Percentiles rank a stretch among this genome's conserved stretches.
Conservation (phyloP, 208 protist genomes). For the Tritrichomonas musculus region DNA sequence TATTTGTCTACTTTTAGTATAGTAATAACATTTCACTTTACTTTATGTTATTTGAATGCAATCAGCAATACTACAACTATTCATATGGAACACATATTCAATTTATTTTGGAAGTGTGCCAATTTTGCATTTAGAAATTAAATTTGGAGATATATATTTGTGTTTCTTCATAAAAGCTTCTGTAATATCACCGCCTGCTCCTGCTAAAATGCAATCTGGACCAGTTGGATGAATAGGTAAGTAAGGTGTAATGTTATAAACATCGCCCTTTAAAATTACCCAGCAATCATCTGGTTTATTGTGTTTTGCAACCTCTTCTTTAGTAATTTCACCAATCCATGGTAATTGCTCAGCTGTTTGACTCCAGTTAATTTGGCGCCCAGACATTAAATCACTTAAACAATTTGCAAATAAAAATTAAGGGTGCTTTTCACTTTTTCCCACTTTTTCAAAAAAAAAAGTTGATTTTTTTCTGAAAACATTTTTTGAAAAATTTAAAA, state of each 20-base stretch:
- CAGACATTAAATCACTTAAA: background rate
- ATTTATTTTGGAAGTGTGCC: background rate
- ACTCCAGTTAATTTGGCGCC: background rate
- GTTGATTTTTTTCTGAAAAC: no score
- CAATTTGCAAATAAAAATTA: no score
- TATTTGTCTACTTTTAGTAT: no score
- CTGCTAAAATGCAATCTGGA: background rate
- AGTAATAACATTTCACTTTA: no score
- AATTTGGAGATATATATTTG: background rate
- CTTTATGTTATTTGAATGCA: no score
- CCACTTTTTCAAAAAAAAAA: no score
- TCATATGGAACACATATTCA: no score
- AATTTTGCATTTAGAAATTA: background rate
- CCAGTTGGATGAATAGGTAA: background rate
- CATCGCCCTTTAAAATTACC: background rate
- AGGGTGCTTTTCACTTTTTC: no score
- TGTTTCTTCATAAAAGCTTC: background rate
- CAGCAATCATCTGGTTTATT: background rate
- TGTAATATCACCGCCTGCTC: background rate
- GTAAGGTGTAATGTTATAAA: background rate
- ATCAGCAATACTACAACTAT: no score
- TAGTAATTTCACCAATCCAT: background rate
- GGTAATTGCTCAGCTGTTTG: background rate
- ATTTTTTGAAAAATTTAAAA: no score
- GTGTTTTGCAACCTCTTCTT: background rate